Conservation (phyloP, 2,329 filamentous ascomycete species). For the Stagonosporopsis chrysanthemi region DNA sequence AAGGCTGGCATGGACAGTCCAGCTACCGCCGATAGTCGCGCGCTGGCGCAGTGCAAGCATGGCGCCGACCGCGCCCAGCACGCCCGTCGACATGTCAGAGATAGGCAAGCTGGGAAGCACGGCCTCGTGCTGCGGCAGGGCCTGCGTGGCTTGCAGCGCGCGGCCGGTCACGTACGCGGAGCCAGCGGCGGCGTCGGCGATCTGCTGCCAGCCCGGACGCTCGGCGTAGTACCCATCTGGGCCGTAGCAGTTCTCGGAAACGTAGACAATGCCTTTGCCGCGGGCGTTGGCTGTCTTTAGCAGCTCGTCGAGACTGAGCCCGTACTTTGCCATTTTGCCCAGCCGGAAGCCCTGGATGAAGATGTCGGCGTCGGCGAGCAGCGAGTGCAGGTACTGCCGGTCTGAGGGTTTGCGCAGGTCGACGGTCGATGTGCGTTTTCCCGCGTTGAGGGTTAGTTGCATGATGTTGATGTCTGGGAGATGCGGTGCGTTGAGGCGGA, state of each 20-base stretch:
- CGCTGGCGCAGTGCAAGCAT: slow-evolving; percentile 37
- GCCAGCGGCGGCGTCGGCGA: slow-evolving; percentile 51
- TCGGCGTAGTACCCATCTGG: slow-evolving; percentile 56
- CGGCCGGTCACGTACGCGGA: slow-evolving; percentile 50
- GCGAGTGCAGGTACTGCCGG: slow-evolving; percentile 44
- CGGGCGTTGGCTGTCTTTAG: slow-evolving; percentile 51
- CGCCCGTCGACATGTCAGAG: slow-evolving; percentile 40
- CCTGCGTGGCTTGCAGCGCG: slow-evolving; percentile 36
- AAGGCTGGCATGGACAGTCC: slow-evolving; percentile 30
- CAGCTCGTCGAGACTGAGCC: slow-evolving; percentile 53
- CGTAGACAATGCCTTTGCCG: slow-evolving; percentile 57
- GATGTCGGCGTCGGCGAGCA: slow-evolving; percentile 59
- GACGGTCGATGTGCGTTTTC: slow-evolving; percentile 53
- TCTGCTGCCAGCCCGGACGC: slow-evolving; percentile 61
- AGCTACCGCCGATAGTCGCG: slow-evolving; percentile 30
- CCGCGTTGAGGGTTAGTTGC: slow-evolving; percentile 51
- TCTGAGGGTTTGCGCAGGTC: slow-evolving; percentile 51
- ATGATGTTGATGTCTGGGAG: slow-evolving; percentile 45
- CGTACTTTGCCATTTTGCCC: slow-evolving; percentile 53
- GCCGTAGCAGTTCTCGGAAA: slow-evolving; percentile 61
- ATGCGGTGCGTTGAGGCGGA: slow-evolving; percentile 51
- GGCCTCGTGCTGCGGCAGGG: slow-evolving; percentile 32
- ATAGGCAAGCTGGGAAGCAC: slow-evolving; percentile 40
- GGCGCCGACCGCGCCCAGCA: slow-evolving; percentile 33
- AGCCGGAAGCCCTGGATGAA: slow-evolving; percentile 62